These are phyloP conservation scores for Wickerhamia fluorescens DNA, from an alignment of 805 yeast genomes.

Conservation along the genomic window DNA sequence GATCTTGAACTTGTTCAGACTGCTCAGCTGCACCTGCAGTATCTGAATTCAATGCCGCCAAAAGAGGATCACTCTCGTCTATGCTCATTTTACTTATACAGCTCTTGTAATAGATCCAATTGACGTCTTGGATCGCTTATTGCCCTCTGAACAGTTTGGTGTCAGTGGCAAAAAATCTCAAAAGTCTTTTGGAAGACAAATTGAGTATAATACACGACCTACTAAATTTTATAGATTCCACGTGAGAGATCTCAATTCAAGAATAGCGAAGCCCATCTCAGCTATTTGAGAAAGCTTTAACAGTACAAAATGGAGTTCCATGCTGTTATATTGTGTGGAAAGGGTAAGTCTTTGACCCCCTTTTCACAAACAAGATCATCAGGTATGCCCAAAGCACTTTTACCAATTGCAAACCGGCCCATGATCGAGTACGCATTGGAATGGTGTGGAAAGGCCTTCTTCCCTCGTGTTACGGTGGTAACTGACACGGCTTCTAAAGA, in stretches of 20 bases:
- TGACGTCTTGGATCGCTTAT: background rate
- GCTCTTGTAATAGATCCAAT: background rate
- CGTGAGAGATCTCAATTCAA: no score
- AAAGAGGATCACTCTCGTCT: constrained; percentile 70
- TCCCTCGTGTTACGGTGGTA: constrained; percentile 61
- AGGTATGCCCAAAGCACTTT: constrained; percentile 73
- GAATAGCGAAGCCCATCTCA: no score
- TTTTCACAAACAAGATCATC: constrained; percentile 55
- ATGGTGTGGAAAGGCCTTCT: constrained; percentile 89
- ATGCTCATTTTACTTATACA: constrained; percentile 31
- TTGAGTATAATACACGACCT: no score
- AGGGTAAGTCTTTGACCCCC: constrained; percentile 68
- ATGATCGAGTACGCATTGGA: constrained; percentile 81
- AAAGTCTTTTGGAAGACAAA: no score
- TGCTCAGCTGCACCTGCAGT: constrained; percentile 7
- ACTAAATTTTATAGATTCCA: no score
- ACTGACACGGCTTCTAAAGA: constrained; percentile 42
- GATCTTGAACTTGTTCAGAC: constrained; percentile 10
- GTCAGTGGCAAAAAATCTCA: background rate
- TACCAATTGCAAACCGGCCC: constrained; percentile 87
- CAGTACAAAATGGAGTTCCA: constrained; percentile 73
- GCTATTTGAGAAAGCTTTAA: no score
- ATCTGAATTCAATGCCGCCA: constrained; percentile 53
- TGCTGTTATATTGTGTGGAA: constrained; percentile 85
- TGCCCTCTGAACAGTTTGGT: background rate